These are phyloP conservation scores for Kwoniella botswanensis DNA, from an alignment of 768 basidiomycete species.

Conservation along the genomic window DNA sequence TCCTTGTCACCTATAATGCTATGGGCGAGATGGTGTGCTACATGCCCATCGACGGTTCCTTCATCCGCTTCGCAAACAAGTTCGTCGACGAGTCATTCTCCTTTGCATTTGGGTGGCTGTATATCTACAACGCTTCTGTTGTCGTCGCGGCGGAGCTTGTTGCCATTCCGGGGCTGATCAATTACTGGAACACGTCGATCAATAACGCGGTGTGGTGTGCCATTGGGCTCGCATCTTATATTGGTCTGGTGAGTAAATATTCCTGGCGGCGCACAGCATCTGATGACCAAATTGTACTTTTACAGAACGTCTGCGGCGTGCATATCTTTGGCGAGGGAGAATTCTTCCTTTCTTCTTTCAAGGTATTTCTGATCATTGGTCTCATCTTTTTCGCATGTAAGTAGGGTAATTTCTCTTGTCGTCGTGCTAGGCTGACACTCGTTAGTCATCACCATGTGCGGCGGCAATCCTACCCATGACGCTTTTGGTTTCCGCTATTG, in stretches of 20 bases:
- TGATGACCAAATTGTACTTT: no score
- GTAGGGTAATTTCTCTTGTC: no score
- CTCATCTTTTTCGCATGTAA: background rate
- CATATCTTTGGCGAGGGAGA: background rate
- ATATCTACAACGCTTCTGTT: background rate
- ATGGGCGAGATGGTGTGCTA: constrained; percentile 11
- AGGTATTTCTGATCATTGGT: constrained; percentile 7
- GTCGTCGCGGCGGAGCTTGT: background rate
- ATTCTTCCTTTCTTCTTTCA: constrained; percentile 1
- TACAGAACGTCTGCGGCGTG: no score
- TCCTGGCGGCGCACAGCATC: no score
- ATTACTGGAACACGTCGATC: background rate
- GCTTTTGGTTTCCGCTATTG: background rate
- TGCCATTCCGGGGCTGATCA: constrained; percentile 6
- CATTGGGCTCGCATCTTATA: background rate
- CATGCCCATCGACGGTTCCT: constrained; percentile 16
- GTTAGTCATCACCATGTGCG: background rate
- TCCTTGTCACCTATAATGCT: background rate
- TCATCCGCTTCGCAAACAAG: background rate
- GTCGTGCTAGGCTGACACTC: no score
- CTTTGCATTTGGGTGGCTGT: constrained; percentile 2
- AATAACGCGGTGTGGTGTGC: background rate
- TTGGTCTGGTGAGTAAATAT: no score
- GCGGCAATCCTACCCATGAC: background rate
- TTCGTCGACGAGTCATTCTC: constrained; percentile 9